Conservation (phyloP, 1,139 yeast species). For the Scheffersomyces quercinus region DNA sequence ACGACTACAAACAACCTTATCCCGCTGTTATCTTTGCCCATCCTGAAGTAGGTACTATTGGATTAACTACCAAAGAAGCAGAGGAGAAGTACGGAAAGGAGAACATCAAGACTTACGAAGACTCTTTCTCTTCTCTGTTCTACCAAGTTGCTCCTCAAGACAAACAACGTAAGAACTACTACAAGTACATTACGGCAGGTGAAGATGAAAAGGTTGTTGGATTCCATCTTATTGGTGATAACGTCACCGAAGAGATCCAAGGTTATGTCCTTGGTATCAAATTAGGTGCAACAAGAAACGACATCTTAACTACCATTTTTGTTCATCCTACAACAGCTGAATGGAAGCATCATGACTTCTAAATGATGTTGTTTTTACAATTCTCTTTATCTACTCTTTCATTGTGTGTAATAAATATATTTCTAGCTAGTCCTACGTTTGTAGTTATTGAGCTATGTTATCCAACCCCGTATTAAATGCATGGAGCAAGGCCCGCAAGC, state of each 20-base stretch:
- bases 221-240: not conserved
- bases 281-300: slow-evolving; percentile 32
- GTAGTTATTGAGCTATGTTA: no score
- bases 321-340: slow-evolving; percentile 18
- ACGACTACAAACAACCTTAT: not conserved
- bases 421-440: no score
- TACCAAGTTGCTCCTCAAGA: not conserved
- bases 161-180: not conserved
- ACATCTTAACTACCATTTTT: slow-evolving; percentile 61
- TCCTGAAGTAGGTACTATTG: not conserved
- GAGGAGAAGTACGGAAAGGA: slow-evolving; percentile 1
- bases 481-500: no score
- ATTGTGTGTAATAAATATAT: no score
- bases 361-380: no score
- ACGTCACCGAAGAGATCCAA: slow-evolving; percentile 1
- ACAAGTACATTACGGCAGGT: slow-evolving; percentile 1
- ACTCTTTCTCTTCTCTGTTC: not conserved
- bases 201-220: not conserved
- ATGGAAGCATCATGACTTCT: not conserved
- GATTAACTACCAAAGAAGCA: not conserved
- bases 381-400: no score
- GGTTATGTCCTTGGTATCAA: not conserved
- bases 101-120: not conserved
- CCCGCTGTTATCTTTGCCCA: slow-evolving; percentile 1
- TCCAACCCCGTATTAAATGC: no score